Percentiles rank a stretch among this genome's conserved stretches.
Evolutionary conservation across 192 early-diverging fungal genomes (phyloP).

Genomic region (Backusella psychrophila): DNA sequence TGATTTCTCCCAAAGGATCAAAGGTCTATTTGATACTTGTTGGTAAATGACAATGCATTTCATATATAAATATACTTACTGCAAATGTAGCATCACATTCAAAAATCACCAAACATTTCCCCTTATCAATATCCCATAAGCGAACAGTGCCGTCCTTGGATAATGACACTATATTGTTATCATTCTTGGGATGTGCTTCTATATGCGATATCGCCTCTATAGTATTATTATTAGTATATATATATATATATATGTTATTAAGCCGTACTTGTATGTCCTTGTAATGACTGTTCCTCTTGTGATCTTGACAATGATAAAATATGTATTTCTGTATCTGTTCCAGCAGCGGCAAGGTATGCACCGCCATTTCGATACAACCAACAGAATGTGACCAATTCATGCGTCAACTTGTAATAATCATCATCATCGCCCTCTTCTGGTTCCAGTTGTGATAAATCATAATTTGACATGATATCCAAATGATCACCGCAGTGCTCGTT

Average conservation of each 20-base stretch:
- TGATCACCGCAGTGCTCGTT: conserved; percentile 95
- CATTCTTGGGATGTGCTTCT: conserved; percentile 66
- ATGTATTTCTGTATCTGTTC: conserved; percentile 61
- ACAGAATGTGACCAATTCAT: conserved; percentile 63
- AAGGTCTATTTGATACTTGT: conserved; percentile 39
- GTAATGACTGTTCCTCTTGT: conserved; percentile 57
- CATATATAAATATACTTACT: conserved; percentile 32
- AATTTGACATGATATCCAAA: conserved; percentile 93
- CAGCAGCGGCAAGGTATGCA: conserved; percentile 68
- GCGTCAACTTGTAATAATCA: neutral
- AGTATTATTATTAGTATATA: neutral
- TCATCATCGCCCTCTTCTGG: conserved; percentile 25
- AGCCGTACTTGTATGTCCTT: conserved; percentile 65
- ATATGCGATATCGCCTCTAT: conserved; percentile 65
- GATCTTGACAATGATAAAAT: conserved; percentile 73
- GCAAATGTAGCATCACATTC: conserved; percentile 55
- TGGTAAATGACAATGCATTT: neutral
- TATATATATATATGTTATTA: too few species aligned
- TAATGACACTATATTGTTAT: conserved; percentile 65
- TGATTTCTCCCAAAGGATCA: conserved; percentile 59
- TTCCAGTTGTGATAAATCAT: conserved; percentile 47
- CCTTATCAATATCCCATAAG: conserved; percentile 72
- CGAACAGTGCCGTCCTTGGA: conserved; percentile 72
- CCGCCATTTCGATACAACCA: conserved; percentile 70
- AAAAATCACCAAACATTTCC: conserved; percentile 61